Percentiles rank a stretch among this genome's conserved stretches.
phyloP scores from a whole-genome alignment of 1,284 basidiomycete genomes.

The Clitocybe nebularis region DNA sequence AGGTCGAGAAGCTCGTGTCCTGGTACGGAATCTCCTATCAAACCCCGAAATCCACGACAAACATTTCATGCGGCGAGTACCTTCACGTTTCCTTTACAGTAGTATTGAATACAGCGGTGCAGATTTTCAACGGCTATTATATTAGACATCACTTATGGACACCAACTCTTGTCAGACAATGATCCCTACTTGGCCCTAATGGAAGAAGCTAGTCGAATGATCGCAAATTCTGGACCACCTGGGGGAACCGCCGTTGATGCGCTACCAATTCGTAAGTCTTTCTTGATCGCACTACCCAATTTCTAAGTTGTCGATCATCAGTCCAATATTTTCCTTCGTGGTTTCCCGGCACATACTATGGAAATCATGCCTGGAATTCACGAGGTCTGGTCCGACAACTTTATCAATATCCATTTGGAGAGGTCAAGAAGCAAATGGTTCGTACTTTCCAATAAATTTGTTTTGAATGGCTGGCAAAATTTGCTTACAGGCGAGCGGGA shows the following conservation, averaged over 20 bases:
- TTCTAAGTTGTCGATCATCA: not conserved
- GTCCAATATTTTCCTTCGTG: constrained; percentile 17
- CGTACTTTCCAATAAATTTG: not conserved
- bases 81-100: too few relatives aligned
- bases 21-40: constrained; percentile 15
- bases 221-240: constrained; percentile 16
- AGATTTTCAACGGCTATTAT: constrained; percentile 23
- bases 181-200: constrained; percentile 18
- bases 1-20: constrained; percentile 14
- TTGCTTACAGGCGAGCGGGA: constrained; percentile 10
- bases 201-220: constrained; percentile 7
- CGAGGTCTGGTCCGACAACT: constrained; percentile 1
- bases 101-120: too few relatives aligned
- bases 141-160: constrained; percentile 20
- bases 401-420: constrained; percentile 15
- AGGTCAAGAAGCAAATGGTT: constrained; percentile 11
- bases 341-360: constrained; percentile 21
- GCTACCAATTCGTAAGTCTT: constrained; percentile 18
- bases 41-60: constrained; percentile 10
- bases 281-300: too few relatives aligned
- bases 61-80: constrained; percentile 11
- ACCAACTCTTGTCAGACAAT: constrained; percentile 19
- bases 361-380: constrained; percentile 11
- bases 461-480: not conserved
- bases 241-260: constrained; percentile 22